phyloP scores from a whole-genome alignment of 306 rosid genomes.

The Rubus idaeus region DNA sequence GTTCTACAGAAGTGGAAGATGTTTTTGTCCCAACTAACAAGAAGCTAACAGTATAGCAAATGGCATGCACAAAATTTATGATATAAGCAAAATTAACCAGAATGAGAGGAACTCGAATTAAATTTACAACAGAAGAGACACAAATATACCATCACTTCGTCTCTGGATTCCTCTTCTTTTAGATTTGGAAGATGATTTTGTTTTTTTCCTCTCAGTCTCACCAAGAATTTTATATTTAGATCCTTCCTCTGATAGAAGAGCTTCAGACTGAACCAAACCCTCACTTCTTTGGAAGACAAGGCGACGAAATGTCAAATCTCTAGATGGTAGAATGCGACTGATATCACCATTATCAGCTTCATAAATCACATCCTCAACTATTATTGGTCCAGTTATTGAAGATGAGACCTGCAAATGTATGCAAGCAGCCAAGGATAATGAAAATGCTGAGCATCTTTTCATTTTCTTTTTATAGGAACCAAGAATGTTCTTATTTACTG shows the following conservation, averaged over 20 bases:
- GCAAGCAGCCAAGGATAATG: slow-evolving; percentile 21
- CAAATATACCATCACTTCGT: slow-evolving; percentile 47
- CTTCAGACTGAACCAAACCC: slow-evolving; percentile 94
- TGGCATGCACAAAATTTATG: background rate
- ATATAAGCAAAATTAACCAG: background rate
- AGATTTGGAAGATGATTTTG: slow-evolving; percentile 56
- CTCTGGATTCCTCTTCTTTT: slow-evolving; percentile 56
- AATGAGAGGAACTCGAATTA: slow-evolving; percentile 2
- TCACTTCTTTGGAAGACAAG: slow-evolving; percentile 86
- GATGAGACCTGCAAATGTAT: slow-evolving; percentile 69
- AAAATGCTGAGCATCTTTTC: slow-evolving; percentile 17
- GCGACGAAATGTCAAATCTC: slow-evolving; percentile 78
- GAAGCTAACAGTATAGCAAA: background rate
- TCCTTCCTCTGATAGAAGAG: slow-evolving; percentile 55
- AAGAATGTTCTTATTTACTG: background rate
- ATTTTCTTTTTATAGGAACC: background rate
- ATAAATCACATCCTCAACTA: slow-evolving; percentile 85
- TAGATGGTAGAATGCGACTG: slow-evolving; percentile 56
- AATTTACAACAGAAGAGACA: background rate
- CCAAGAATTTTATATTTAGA: slow-evolving; percentile 35
- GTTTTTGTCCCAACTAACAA: background rate
- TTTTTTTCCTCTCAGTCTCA: slow-evolving; percentile 53
- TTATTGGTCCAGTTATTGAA: slow-evolving; percentile 71
- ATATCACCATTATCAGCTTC: slow-evolving; percentile 62
- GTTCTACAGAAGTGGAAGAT: background rate